These are phyloP conservation scores for Murraya paniculata DNA, from an alignment of 345 rosid species.

Conservation along the genomic window DNA sequence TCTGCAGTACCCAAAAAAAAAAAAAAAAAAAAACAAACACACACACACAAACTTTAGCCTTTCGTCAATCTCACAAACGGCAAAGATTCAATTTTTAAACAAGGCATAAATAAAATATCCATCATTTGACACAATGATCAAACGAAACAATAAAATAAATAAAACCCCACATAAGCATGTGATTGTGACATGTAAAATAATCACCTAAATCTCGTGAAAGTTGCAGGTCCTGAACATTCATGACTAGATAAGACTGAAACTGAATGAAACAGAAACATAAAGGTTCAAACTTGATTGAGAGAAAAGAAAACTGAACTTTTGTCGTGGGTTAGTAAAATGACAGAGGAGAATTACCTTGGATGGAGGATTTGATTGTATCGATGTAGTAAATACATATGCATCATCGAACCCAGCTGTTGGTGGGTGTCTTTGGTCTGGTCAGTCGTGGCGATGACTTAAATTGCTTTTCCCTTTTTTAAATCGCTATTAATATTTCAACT, in stretches of 20 bases:
- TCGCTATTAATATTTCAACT: neutral
- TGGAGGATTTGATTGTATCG: neutral
- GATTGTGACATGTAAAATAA: neutral
- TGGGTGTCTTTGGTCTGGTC: neutral
- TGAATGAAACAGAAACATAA: neutral
- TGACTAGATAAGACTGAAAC: neutral
- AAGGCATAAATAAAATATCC: neutral
- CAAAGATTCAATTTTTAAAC: neutral
- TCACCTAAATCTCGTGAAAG: neutral
- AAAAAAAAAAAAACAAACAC: neutral
- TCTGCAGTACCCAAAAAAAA: neutral
- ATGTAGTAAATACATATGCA: neutral
- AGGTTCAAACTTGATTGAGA: neutral
- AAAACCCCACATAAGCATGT: neutral
- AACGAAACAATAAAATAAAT: neutral
- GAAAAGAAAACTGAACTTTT: neutral
- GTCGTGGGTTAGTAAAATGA: neutral
- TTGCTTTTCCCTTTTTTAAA: neutral
- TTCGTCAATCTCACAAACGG: neutral
- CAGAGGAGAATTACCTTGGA: neutral
- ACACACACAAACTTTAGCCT: neutral
- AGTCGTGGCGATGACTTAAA: neutral
- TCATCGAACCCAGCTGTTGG: constrained; percentile 6
- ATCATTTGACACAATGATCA: neutral
- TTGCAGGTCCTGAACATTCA: neutral